Base-by-base conservation (phyloP, 352 stramenopile species). In the Phytophthora gonapodyides region DNA sequence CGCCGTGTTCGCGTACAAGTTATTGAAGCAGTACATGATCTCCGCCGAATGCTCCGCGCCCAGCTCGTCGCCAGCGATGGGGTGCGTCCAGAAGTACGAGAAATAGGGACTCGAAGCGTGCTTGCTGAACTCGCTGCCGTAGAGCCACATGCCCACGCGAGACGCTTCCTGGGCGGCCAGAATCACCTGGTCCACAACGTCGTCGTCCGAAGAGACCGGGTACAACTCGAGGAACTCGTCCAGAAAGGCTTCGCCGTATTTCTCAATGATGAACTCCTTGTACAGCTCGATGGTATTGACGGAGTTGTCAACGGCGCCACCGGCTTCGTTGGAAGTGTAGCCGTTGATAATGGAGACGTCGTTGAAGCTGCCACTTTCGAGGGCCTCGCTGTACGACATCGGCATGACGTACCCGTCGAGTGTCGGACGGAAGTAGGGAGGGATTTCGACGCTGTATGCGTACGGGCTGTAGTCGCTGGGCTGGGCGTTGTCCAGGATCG, bases 21-120 rank as follows among this genome's bases (percentile, higher is more conserved):
- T 69, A 46, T 64, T 43, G 46, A 69, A 58, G 17, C 50, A 54
- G 53, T 68, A 68, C 45, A 63, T 68, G 60, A 68, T 68, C 52
- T 68, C 60, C 15, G 60, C 58, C 61, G 58, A 58, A 40, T 63
- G 52, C 4, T 68, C 63, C 5, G 61, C 61, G 8, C 61, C 61
- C 30, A 31, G 44, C 54, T 19, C 63, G 61, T 43, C n/a, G n/a
- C 61, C 61, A 51, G 61, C 52, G 2, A 46, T 52, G 4, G 60
- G 51, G 38, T 58, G 61, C 12, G 19, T 58, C 50, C 52, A 68
- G 24, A 46, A 63, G 46, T 64, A 64, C 33, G 52, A 43, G 46
- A 55, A 68, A 38, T 63, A 63, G 1, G 52, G 33, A 37, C 31
- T 58, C 19, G 46, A 58, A 8, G 57, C 38, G 12, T 38, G 38